Percentiles rank a stretch among this genome's conserved stretches.
Conservation (phyloP, 73 alveolate species). For the Effrenium voratum region DNA sequence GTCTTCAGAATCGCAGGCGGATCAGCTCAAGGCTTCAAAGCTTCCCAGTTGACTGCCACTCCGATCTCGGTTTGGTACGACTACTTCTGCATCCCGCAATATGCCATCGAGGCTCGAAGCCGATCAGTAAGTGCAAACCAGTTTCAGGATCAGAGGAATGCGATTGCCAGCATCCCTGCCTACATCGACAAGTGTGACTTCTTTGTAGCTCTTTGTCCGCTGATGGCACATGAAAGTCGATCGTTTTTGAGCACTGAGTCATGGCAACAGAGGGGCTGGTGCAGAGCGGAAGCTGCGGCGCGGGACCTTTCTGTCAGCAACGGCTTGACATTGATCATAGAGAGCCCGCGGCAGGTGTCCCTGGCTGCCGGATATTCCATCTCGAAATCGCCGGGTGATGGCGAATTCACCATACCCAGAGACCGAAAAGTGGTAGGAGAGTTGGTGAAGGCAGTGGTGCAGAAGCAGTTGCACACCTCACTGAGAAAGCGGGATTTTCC, state of each 20-base stretch:
- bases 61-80: constrained; percentile 40
- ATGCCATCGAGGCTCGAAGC: background rate
- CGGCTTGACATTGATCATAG: background rate
- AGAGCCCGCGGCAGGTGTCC: constrained; percentile 45
- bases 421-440: constrained; percentile 34
- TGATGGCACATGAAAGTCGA: background rate
- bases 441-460: background rate
- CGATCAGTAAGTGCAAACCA: background rate
- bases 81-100: constrained; percentile 19
- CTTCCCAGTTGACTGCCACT: background rate
- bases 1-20: background rate
- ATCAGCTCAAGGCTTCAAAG: background rate
- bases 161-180: constrained; percentile 58
- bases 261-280: constrained; percentile 43
- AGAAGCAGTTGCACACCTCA: background rate
- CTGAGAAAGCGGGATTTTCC: background rate
- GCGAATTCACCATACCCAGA: background rate
- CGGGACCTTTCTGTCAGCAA: constrained; percentile 18
- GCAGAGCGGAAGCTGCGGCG: constrained; percentile 16
- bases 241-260: background rate
- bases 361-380: background rate
- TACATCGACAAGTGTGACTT: constrained; percentile 57
- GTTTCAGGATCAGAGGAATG: constrained; percentile 27
- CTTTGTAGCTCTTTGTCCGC: constrained; percentile 38
- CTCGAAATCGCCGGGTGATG: constrained; percentile 23